Evolutionary conservation across 345 rosid genomes (phyloP).

Genomic region (Citrus australasica): DNA sequence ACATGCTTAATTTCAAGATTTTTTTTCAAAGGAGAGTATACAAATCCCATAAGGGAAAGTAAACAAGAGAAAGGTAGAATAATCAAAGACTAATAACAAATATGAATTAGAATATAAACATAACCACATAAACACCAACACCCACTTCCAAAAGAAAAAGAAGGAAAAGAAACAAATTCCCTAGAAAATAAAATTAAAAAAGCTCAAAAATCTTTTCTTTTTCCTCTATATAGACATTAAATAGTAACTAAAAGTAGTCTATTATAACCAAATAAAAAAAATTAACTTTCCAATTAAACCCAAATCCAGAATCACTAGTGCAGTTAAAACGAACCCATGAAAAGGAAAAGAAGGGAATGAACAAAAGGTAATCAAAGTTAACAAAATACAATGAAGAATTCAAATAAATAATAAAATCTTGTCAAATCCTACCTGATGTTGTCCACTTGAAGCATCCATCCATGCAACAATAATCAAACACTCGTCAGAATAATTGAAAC

Average conservation of each 20-base stretch:
- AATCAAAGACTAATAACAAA: background rate
- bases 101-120: background rate
- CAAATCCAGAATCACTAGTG: background rate
- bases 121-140: constrained; percentile 2
- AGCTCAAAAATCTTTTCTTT: background rate
- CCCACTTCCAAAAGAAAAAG: background rate
- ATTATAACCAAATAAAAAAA: background rate
- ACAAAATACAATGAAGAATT: background rate
- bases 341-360: background rate
- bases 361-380: background rate
- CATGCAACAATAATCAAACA: constrained; percentile 34
- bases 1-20: background rate
- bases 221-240: background rate
- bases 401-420: background rate
- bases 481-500: constrained; percentile 12
- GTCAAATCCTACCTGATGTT: constrained; percentile 40
- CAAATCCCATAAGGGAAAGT: background rate
- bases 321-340: background rate
- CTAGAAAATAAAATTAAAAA: background rate
- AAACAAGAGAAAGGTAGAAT: background rate
- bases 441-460: constrained; percentile 64
- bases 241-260: background rate
- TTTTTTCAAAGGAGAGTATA: background rate
- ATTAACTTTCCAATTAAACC: background rate
- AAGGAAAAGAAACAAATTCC: background rate